phyloP scores from a whole-genome alignment of 305 asterid species.

The Caryopteris hybrid region DNA sequence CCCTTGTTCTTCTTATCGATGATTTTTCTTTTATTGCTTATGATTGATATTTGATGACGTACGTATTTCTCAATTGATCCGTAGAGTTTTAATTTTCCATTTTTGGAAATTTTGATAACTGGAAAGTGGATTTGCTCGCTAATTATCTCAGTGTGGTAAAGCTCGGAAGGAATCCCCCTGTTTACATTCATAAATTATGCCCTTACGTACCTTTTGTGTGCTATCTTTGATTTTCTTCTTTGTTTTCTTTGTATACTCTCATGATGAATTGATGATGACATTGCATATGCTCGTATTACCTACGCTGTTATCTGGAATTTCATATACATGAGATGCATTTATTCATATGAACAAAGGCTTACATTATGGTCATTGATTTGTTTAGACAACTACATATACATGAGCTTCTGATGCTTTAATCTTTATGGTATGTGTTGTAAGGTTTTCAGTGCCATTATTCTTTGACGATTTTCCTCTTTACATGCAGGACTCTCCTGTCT shows the following conservation, averaged over 20 bases:
- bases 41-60: neutral
- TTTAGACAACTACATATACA: neutral
- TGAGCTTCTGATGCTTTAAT: neutral
- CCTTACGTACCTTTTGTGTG: neutral
- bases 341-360: neutral
- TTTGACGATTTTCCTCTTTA: neutral
- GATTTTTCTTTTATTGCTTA: neutral
- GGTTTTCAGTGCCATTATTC: neutral
- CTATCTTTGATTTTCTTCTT: too few relatives aligned
- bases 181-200: neutral
- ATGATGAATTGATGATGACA: too few relatives aligned
- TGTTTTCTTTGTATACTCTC: too few relatives aligned
- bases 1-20: neutral
- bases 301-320: neutral
- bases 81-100: neutral
- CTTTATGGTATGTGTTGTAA: neutral
- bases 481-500: constrained; percentile 89
- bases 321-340: neutral
- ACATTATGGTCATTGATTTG: neutral
- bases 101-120: neutral
- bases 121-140: neutral
- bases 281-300: neutral
- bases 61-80: neutral
- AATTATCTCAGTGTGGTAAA: neutral
- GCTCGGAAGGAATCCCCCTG: neutral